Percentiles rank a stretch among this genome's conserved stretches.
Evolutionary conservation across 1,284 basidiomycete species (phyloP).

Genomic region (Trametes versicolor): DNA sequence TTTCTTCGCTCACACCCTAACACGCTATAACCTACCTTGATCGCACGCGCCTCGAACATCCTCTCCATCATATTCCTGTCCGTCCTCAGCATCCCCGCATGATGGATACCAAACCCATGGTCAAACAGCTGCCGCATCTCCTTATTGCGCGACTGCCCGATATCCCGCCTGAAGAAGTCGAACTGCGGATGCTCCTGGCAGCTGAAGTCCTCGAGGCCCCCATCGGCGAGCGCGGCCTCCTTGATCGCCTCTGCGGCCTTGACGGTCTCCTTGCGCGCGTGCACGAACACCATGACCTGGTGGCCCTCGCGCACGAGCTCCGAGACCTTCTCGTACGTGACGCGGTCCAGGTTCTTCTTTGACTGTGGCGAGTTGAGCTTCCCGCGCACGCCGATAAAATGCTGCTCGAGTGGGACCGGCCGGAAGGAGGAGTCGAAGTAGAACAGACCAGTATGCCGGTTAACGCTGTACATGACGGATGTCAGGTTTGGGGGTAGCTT

Average conservation of each 20-base stretch:
- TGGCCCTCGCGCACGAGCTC: conserved; percentile 89
- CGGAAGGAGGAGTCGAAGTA: conserved; percentile 99
- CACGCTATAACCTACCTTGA: conserved; percentile 70
- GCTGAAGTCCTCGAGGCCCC: conserved; percentile 80
- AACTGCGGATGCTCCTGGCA: conserved; percentile 84
- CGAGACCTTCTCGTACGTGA: conserved; percentile 91
- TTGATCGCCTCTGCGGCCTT: conserved; percentile 90
- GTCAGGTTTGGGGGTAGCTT: neutral
- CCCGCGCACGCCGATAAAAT: conserved; percentile 96
- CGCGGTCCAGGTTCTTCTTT: conserved; percentile 90
- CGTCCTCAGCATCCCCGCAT: conserved; percentile 96
- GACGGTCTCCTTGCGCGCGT: conserved; percentile 98
- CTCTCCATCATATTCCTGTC: conserved; percentile 97
- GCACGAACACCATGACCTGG: conserved; percentile 99
- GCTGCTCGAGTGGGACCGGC: conserved; percentile 97
- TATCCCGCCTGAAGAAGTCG: conserved; percentile 79
- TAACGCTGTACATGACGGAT: conserved; percentile 67
- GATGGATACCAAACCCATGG: conserved; percentile 96
- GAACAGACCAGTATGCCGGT: conserved; percentile 92
- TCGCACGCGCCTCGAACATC: conserved; percentile 91
- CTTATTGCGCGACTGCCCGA: conserved; percentile 88
- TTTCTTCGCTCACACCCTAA: neutral
- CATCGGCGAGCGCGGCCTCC: conserved; percentile 84
- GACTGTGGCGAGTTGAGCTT: conserved; percentile 82
- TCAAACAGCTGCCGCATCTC: conserved; percentile 98